phyloP scores from a whole-genome alignment of 2,329 filamentous ascomycete genomes.

The Calonectria henricotiae region DNA sequence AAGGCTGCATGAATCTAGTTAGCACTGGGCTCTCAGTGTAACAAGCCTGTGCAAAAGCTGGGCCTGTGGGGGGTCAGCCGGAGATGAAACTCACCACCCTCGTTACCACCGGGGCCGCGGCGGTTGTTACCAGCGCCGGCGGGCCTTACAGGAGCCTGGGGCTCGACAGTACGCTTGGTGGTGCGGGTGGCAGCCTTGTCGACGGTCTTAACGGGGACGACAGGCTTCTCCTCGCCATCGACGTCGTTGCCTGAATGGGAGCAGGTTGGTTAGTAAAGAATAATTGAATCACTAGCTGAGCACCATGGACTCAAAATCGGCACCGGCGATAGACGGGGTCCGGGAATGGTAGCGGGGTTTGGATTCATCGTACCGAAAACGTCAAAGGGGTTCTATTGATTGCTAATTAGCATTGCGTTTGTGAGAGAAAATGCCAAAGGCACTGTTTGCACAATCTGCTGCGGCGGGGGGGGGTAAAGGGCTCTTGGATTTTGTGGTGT shows the following conservation, averaged over 20 bases:
- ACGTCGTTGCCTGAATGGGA: slow-evolving; percentile 71
- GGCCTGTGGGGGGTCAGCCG: slow-evolving; percentile 13
- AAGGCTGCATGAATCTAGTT: slow-evolving; percentile 74
- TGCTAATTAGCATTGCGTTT: slow-evolving; percentile 44
- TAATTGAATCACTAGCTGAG: slow-evolving; percentile 44
- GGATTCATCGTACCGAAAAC: slow-evolving; percentile 85
- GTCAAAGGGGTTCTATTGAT: slow-evolving; percentile 92
- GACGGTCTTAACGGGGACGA: slow-evolving; percentile 88
- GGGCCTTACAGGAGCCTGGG: slow-evolving; percentile 75
- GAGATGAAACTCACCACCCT: slow-evolving; percentile 80
- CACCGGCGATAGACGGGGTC: slow-evolving; percentile 37
- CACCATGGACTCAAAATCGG: slow-evolving; percentile 40
- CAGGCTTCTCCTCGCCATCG: slow-evolving; percentile 78
- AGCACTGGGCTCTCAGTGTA: slow-evolving; percentile 39
- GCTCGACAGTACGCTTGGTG: slow-evolving; percentile 88
- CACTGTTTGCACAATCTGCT: slow-evolving; percentile 5
- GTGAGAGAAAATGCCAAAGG: slow-evolving; percentile 17
- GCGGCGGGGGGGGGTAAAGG: background rate
- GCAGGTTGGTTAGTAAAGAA: slow-evolving; percentile 46
- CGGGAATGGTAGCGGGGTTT: slow-evolving; percentile 41
- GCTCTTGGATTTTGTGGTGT: slow-evolving; percentile 5
- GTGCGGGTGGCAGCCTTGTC: slow-evolving; percentile 86
- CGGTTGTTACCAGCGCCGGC: slow-evolving; percentile 63
- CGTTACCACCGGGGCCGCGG: slow-evolving; percentile 80
- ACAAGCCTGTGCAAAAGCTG: background rate